These are phyloP conservation scores for Pharnaceum exiguum DNA, from an alignment of 148 eudicot genomes.

Conservation along the genomic window DNA sequence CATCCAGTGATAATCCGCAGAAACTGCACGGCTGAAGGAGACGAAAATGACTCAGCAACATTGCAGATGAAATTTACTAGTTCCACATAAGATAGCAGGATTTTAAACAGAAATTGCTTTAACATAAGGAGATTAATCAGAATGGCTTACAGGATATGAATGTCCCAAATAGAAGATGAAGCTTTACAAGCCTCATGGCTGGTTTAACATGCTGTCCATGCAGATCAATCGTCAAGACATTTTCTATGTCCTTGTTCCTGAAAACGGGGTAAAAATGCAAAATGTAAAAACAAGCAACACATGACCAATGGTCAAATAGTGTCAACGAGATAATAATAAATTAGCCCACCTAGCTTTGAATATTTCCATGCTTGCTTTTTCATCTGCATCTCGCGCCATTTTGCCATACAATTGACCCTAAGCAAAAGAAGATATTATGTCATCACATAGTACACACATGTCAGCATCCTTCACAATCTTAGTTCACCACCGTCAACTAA, in stretches of 20 bases:
- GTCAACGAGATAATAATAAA: background rate
- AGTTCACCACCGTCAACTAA: no score
- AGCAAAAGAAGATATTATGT: constrained; percentile 1
- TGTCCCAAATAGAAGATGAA: constrained; percentile 91
- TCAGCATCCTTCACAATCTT: no score
- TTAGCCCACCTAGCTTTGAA: constrained; percentile 69
- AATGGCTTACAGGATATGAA: constrained; percentile 84
- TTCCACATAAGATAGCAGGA: background rate
- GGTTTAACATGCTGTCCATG: constrained; percentile 97
- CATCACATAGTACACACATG: no score
- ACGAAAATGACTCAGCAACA: background rate
- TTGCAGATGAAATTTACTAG: background rate
- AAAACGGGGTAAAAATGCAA: background rate
- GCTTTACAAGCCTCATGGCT: constrained; percentile 84
- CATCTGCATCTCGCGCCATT: constrained; percentile 84
- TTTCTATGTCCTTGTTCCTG: constrained; percentile 85
- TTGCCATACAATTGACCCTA: constrained; percentile 64
- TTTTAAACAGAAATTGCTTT: constrained; percentile 14
- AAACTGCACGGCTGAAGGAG: constrained; percentile 61
- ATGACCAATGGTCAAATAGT: background rate
- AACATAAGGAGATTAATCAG: no score
- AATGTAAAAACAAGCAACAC: background rate
- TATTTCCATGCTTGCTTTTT: constrained; percentile 92
- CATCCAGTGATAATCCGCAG: constrained; percentile 94
- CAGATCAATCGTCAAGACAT: constrained; percentile 86